Evolutionary conservation across 805 yeast species (phyloP).

Genomic region (Grigorovia jiainica): DNA sequence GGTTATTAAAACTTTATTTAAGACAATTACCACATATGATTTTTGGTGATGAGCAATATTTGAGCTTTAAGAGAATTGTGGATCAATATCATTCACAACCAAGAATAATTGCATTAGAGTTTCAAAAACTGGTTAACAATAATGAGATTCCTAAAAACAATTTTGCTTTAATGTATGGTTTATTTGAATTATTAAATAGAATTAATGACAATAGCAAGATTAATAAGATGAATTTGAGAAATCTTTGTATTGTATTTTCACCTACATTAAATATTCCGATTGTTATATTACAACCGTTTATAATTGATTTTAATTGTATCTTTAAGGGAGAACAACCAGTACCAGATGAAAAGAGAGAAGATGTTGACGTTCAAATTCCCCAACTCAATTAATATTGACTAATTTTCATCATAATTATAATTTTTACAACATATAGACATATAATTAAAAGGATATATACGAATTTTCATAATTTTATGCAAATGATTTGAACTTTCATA

Average conservation of each 20-base stretch:
- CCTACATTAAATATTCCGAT: conserved; percentile 68
- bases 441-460: too few relatives aligned
- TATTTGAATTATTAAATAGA: conserved; percentile 59
- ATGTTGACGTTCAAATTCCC: conserved; percentile 46
- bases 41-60: conserved; percentile 44
- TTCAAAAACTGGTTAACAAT: conserved; percentile 27
- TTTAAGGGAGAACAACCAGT: conserved; percentile 45
- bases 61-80: conserved; percentile 31
- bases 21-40: conserved; percentile 66
- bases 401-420: too few relatives aligned
- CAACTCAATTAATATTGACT: conserved; percentile 10
- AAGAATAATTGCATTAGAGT: conserved; percentile 20
- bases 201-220: conserved; percentile 50
- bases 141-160: conserved; percentile 42
- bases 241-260: conserved; percentile 71
- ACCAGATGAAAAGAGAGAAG: conserved; percentile 35
- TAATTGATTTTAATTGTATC: conserved; percentile 53
- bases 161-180: conserved; percentile 47
- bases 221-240: conserved; percentile 79
- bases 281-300: conserved; percentile 47
- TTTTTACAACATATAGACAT: too few relatives aligned
- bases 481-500: too few relatives aligned
- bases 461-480: too few relatives aligned
- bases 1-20: conserved; percentile 71
- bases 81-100: conserved; percentile 28